These are phyloP conservation scores for Turnera subulata DNA, from an alignment of 345 rosid species.

Conservation along the genomic window DNA sequence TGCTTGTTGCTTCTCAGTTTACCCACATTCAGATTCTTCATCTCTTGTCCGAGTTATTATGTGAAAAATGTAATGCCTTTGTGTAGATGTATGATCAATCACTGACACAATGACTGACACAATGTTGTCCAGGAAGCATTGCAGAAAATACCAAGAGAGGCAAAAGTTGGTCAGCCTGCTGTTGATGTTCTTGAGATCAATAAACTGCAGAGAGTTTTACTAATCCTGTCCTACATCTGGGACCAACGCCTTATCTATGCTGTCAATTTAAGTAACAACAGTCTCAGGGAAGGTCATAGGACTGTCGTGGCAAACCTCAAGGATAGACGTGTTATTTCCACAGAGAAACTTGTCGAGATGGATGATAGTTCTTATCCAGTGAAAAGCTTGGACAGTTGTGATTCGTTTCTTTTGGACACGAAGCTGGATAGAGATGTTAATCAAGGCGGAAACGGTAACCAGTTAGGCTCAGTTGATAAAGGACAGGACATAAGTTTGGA, in stretches of 20 bases:
- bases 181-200: slow-evolving; percentile 24
- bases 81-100: neutral
- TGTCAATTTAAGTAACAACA: slow-evolving; percentile 8
- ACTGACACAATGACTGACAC: slow-evolving; percentile 12
- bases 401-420: slow-evolving; percentile 32
- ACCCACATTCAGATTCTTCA: too few species aligned
- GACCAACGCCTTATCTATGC: slow-evolving; percentile 16
- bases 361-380: slow-evolving; percentile 24
- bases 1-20: too few species aligned
- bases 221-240: slow-evolving; percentile 20
- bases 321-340: slow-evolving; percentile 35
- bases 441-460: slow-evolving; percentile 25
- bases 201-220: slow-evolving; percentile 16
- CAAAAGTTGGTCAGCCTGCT: slow-evolving; percentile 17
- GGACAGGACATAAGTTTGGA: slow-evolving; percentile 31
- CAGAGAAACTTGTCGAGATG: slow-evolving; percentile 51
- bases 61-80: too few species aligned
- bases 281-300: slow-evolving; percentile 28
- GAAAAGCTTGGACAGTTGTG: slow-evolving; percentile 38
- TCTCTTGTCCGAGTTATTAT: too few species aligned
- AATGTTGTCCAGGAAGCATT: slow-evolving; percentile 13
- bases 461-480: slow-evolving; percentile 25
- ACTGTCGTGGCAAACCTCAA: slow-evolving; percentile 30
- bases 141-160: slow-evolving; percentile 5
- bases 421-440: slow-evolving; percentile 31